Percentiles rank a stretch among this genome's conserved stretches.
Conservation (phyloP, 2,329 filamentous ascomycete genomes). For the Calonectria naviculata region DNA sequence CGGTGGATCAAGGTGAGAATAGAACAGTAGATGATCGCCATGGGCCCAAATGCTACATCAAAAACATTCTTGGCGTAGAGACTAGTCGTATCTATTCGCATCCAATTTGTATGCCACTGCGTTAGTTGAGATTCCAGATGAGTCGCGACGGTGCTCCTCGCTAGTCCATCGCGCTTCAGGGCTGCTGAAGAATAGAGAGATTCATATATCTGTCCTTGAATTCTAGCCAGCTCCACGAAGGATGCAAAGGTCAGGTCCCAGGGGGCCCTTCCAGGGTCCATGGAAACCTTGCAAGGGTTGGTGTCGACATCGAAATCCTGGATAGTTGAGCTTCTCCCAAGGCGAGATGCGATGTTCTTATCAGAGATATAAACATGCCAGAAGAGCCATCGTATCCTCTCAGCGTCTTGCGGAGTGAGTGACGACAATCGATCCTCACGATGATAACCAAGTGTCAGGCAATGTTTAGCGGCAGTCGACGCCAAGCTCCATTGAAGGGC, state of each 20-base stretch:
- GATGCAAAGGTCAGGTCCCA: neutral
- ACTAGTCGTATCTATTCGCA: neutral
- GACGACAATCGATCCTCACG: neutral
- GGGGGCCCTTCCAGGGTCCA: neutral
- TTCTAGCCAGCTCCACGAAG: constrained; percentile 4
- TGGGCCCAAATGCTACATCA: neutral
- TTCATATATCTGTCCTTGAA: constrained; percentile 17
- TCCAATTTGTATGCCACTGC: constrained; percentile 3
- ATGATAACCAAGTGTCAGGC: constrained; percentile 13
- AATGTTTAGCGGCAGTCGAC: constrained; percentile 9
- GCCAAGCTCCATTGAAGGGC: constrained; percentile 14
- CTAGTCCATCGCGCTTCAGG: neutral
- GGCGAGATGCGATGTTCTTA: constrained; percentile 5
- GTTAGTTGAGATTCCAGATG: neutral
- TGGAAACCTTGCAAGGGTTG: neutral
- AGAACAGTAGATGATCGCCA: constrained; percentile 2
- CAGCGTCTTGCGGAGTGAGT: neutral
- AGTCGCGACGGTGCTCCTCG: neutral
- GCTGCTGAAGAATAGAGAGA: neutral
- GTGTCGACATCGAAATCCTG: constrained; percentile 12
- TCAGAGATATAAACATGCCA: constrained; percentile 17
- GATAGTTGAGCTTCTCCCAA: constrained; percentile 2
- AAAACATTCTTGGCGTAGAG: neutral
- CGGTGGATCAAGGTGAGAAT: constrained; percentile 7
- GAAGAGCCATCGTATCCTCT: constrained; percentile 2